Base-by-base conservation (phyloP, 1,284 basidiomycete species). In the Apiotrichum akiyoshidainum region DNA sequence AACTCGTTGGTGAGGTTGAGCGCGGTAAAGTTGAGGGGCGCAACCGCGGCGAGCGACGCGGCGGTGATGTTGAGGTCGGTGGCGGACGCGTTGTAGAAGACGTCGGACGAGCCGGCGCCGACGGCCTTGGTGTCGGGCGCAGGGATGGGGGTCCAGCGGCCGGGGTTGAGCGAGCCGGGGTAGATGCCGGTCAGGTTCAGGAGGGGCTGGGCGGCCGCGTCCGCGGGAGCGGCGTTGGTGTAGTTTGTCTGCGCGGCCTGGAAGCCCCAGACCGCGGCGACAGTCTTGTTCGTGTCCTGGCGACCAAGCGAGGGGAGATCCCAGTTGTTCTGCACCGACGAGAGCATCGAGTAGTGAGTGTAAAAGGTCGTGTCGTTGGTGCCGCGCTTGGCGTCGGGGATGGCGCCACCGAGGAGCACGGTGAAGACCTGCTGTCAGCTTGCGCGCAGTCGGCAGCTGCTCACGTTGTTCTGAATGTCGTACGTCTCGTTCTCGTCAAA, bases 241-340 rank as follows among this genome's bases (percentile, higher is more conserved):
- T 63, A 54, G 46, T 59, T 55, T 19, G 70, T 68, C 12, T 40
- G 37, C n/a, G 67, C 59, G 17, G 75, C 69, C 50, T 74, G 72
- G 56, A 69, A 69, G 40, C 58, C 54, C 60, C 69, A 70, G 19
- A 78, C 76, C 58, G 74, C 67, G 37, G 70, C 58, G 54, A 78
- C 57, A 17, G 72, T 76, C 57, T 65, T 68, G 69, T 83, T 82
- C 19, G 80, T 79, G 69, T 86, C 85, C 44, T 79, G 78, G 48
- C 84, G 82, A 34, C 85, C 84, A 22, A 86, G 83, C 22, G 81
- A 82, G 52, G 80, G 80, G 22, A 87, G 81, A 35, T 76, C 74
- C 85, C 86, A 88, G 79, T 88, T 88, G 49, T 81, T 80, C 76
- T 87, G 73, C 31, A 86, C 82, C 7, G 85, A 84, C 17, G 82